Evolutionary conservation across 176 grass and related monocot species (phyloP), one percentile per base, ranked within the genome.

Genomic region (Carex pumila): DNA sequence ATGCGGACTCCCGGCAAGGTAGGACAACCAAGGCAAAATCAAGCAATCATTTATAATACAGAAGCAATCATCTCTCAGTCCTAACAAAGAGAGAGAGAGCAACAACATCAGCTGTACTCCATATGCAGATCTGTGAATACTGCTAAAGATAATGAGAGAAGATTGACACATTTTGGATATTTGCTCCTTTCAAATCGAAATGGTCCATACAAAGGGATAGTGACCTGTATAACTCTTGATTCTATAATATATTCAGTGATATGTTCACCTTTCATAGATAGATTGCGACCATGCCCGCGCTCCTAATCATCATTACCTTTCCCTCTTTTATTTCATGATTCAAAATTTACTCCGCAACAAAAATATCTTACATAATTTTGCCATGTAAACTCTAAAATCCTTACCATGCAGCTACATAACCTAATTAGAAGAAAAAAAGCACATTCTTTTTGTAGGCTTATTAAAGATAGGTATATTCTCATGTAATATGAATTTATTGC

Each of bases 91-190:
- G 15, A 66, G 25, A 57, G 34, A 61, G 12, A 81, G 31, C 79
- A 81, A 61, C 54, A 34, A 19, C 57, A 81, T 31, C 15, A 41
- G 57, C 47, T 50, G 47, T 50, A 50, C 10, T 50, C 47, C 47
- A 80, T 18, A 36, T 80, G 39, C 17, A 61, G 39, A 41, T 63
- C 31, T 47, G 47, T 15, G 59, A 55, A 19, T 76, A 55, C 57
- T 63, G 31, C 31, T 56, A 5, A n/a, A 61, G 79, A 81, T 63
- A 81, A 56, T 62, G 79, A 81, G 5, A 61, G 79, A 62, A 61
- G 79, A 81, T 41, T 81, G 79, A 81, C 79, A 62, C 29, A 81
- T 81, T 61, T 81, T 81, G 79, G 79, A 81, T 63, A 81, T 55
- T 31, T 76, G 6, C n/a, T 55, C 11, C 68, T 49, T 76, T 76